Evolutionary conservation across 2,329 filamentous ascomycete species (phyloP).

Genomic region (Penicillium brasilianum): DNA sequence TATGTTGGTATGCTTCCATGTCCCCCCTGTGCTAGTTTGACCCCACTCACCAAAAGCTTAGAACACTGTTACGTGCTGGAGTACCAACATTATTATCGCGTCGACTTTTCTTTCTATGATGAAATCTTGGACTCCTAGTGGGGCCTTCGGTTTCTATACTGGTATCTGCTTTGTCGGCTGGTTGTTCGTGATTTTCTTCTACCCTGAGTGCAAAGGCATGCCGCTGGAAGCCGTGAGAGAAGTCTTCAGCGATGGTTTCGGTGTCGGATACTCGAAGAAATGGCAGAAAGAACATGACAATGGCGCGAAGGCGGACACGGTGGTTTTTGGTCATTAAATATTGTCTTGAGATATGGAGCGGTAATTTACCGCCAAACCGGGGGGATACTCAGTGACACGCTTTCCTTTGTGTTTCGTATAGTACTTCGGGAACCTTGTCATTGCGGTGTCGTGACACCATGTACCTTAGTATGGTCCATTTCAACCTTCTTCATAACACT

Average conservation of each 20-base stretch:
- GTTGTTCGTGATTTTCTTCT: constrained; percentile 56
- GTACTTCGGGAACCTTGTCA: too few species aligned
- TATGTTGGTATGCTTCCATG: constrained; percentile 50
- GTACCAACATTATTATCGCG: constrained; percentile 45
- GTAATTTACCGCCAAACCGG: too few species aligned
- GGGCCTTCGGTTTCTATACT: constrained; percentile 59
- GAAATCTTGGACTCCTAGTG: constrained; percentile 55
- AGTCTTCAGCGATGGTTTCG: constrained; percentile 57
- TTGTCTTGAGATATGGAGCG: too few species aligned
- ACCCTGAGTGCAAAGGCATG: constrained; percentile 61
- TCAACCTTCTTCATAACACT: too few species aligned
- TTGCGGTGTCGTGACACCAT: too few species aligned
- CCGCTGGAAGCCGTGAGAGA: constrained; percentile 60
- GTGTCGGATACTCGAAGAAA: constrained; percentile 48
- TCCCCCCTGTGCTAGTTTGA: too few species aligned
- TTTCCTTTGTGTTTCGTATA: too few species aligned
- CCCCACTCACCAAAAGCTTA: not conserved
- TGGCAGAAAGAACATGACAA: constrained; percentile 43
- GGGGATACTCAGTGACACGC: too few species aligned
- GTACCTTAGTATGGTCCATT: too few species aligned
- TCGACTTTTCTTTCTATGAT: constrained; percentile 58
- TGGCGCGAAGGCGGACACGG: constrained; percentile 13
- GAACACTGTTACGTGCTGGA: constrained; percentile 35
- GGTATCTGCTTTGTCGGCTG: constrained; percentile 56
- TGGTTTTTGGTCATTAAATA: not conserved